Base-by-base conservation (phyloP, 2,329 filamentous ascomycete genomes). In the Monilinia polystroma region DNA sequence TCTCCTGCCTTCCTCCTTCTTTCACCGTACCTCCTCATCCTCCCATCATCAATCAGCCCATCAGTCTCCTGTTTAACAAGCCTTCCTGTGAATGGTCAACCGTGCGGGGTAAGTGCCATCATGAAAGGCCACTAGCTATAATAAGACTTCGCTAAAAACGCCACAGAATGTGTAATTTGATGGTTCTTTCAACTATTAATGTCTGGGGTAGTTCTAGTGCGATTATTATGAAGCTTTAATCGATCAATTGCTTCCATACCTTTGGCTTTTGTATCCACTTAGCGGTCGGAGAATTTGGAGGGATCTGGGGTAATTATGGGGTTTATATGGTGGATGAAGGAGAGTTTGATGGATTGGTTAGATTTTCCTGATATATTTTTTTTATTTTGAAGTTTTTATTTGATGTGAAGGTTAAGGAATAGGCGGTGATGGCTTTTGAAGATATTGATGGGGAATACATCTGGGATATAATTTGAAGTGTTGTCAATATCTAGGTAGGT, bases 221-320 rank as follows among this genome's bases (percentile, higher is more conserved):
- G 35, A 35, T 35, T 35, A 8, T 35, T 8, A 10, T 59, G 26
- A 16, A 47, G 41, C 29, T 47, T 47, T 41, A 10, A 20, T 53
- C 32, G 29, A 54, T 54, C 47, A 35, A 6, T 35, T 35, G 8
- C 43, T 5, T 20, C 57, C 57, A 41, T n/a, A 26, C 10, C 8
- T 26, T 41, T 41, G n/a, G 8, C 2, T 2, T 12, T 4, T 5
- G 7, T 35, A 60, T 38, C 58, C 58, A 51, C 45, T 60, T 60
- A 26, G 45, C 58, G 47, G 47, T 51, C 20, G 58, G 45, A 6
- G 20, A 8, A 35, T 26, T 35, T n/a, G 45, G 10, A 35, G 45
- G 32, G 45, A 35, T 51, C 58, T 60, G 58, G 58, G 58, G 58
- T 60, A 60, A 60, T 38, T 60, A 51, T 60, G 58, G 58, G 45